These are phyloP conservation scores for Tulasnella sp. DNA, from an alignment of 768 basidiomycete species.

Conservation along the genomic window DNA sequence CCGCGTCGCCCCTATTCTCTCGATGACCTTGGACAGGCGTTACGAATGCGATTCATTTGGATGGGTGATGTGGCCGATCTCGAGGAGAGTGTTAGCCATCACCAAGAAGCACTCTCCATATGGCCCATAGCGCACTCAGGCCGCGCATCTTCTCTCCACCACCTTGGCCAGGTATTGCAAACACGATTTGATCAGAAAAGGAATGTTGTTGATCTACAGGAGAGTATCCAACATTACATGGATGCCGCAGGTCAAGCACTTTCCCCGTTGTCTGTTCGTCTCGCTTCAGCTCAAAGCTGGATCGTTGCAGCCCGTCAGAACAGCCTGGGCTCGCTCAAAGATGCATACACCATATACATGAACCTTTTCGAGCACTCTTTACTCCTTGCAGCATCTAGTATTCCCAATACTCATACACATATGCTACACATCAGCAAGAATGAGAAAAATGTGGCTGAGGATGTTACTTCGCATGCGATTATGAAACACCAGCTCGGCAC, in stretches of 20 bases:
- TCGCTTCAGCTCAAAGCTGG: neutral
- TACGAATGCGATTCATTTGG: neutral
- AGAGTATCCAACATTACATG: neutral
- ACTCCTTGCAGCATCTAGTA: too few relatives aligned
- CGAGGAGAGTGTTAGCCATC: neutral
- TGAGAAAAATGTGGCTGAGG: neutral
- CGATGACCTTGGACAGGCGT: neutral
- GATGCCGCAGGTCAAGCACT: neutral
- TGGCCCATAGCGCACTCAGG: neutral
- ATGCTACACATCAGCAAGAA: too few relatives aligned
- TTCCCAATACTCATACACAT: too few relatives aligned
- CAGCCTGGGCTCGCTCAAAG: neutral
- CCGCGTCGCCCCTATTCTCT: neutral
- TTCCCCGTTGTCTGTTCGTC: neutral
- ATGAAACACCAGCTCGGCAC: neutral
- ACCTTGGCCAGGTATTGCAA: neutral
- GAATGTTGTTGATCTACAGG: neutral
- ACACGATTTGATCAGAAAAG: neutral
- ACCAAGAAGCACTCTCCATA: neutral
- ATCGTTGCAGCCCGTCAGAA: neutral
- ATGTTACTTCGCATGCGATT: neutral
- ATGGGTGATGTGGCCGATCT: neutral
- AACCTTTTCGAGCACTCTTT: neutral
- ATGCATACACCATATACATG: neutral
- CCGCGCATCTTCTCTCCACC: neutral